These are phyloP conservation scores for Cornus suecica DNA, from an alignment of 148 eudicot species.

Conservation along the genomic window DNA sequence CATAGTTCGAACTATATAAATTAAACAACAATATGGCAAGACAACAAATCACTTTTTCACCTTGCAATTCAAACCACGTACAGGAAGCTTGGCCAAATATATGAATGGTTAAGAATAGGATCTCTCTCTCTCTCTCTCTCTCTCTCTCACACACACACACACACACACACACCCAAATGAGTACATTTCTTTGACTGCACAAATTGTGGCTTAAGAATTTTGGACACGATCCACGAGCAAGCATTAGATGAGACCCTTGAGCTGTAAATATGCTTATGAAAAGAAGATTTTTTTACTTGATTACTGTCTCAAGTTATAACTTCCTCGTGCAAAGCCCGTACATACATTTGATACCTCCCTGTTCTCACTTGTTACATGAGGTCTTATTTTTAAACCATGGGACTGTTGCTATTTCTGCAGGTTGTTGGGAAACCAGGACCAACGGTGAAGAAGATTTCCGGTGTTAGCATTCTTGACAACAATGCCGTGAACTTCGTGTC, in stretches of 20 bases:
- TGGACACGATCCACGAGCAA: neutral
- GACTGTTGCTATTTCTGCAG: slow-evolving; percentile 26
- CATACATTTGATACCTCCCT: neutral
- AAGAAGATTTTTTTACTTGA: neutral
- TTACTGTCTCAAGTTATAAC: neutral
- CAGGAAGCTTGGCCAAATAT: neutral
- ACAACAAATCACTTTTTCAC: neutral
- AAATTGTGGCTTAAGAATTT: neutral
- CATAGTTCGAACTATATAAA: neutral
- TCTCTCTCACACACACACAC: neutral
- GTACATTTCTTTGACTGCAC: no score
- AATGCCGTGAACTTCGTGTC: slow-evolving; percentile 58
- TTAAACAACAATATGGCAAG: neutral
- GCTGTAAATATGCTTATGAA: no score
- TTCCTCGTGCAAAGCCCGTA: neutral
- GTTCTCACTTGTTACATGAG: neutral
- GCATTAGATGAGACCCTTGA: no score
- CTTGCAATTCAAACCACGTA: neutral
- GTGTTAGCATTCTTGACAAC: slow-evolving; percentile 53
- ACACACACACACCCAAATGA: neutral
- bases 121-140: neutral
- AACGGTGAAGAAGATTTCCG: slow-evolving; percentile 55
- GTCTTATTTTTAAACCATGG: neutral
- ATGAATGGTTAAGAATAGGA: neutral
- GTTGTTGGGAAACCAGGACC: slow-evolving; percentile 61